Conservation (phyloP, 139 green algal species). For the Haematococcus lacustris region DNA sequence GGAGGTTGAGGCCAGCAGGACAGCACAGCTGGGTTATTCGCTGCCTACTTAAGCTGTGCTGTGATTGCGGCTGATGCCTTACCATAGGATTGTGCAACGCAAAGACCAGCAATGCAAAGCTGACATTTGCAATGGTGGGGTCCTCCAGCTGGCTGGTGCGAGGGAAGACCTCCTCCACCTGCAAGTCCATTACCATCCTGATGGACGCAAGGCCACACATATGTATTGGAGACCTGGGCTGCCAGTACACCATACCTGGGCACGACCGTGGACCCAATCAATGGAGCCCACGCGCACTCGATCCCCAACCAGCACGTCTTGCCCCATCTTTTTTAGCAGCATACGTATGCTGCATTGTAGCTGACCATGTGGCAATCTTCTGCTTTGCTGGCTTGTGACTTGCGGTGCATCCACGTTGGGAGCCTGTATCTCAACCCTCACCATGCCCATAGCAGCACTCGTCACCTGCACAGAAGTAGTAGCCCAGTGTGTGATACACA, state of each 20-base stretch:
- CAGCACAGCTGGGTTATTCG: no score
- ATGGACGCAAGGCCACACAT: no score
- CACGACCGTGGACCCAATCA: slow-evolving; percentile 58
- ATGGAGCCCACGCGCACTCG: slow-evolving; percentile 62
- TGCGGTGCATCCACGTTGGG: slow-evolving; percentile 14
- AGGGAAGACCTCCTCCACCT: slow-evolving; percentile 64
- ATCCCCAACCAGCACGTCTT: slow-evolving; percentile 84
- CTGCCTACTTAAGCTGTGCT: no score
- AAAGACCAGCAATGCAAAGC: slow-evolving; percentile 87
- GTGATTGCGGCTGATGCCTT: no score
- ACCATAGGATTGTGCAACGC: slow-evolving; percentile 60
- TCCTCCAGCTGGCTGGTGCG: slow-evolving; percentile 63
- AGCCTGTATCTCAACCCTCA: slow-evolving; percentile 55
- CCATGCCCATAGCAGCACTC: slow-evolving; percentile 72
- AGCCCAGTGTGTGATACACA: no score
- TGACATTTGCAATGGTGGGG: slow-evolving; percentile 86
- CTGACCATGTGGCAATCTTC: slow-evolving; percentile 27
- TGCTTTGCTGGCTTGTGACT: slow-evolving; percentile 9
- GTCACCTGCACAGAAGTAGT: slow-evolving; percentile 62
- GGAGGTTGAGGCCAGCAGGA: no score
- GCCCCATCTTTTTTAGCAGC: slow-evolving; percentile 87
- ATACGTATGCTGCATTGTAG: slow-evolving; percentile 80
- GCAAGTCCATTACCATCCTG: no score
- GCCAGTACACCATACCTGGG: no score
- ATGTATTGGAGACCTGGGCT: no score